Base-by-base conservation (phyloP, 768 basidiomycete species). In the Mycena haematopus region DNA sequence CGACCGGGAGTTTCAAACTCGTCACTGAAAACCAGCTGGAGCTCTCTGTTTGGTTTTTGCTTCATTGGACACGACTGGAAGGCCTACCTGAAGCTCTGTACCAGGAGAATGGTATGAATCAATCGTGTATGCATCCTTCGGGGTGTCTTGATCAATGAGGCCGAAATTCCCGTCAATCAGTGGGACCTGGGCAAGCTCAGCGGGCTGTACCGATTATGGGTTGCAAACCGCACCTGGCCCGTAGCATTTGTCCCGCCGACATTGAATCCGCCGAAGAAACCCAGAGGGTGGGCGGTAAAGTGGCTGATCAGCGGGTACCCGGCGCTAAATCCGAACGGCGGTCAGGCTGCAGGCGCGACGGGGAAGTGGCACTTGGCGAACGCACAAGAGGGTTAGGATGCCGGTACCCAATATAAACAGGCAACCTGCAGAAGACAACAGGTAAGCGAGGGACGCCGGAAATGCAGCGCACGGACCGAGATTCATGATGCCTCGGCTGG, bases 81-180 rank as follows among this genome's bases (percentile, higher is more conserved):
- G 21, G 22, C 44, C 87, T 14, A 96, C 82, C 58, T 88, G 85
- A 74, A 88, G 67, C 66, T 82, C 73, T 54, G 82, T 75, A 11
- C 78, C 76, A 24, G 88, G 82, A 67, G 88, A 80, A 21, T 73
- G 69, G 67, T 83, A 87, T 6, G 86, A 85, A 7, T 74, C 68
- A 38, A 80, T 80, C 14, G 84, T 84, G 72, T 86, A 79, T n/a
- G 79, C 82, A 44, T 81, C 73, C 65, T 78, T 65, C 1, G 92
- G 92, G 3, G 95, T 96, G 29, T 92, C 86, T 29, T 80, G 68
- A 73, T 95, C 93, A 65, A 95, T 90, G 31, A 94, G 75, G 15
- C 86, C 87, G 72, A 82, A 85, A 66, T 88, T 85, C n/a, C 89
- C 89, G 17, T 76, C 63, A 60, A 90, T 82, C 29, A 67, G 74